Conservation (phyloP, 495 filamentous ascomycete genomes). For the Platismatia glauca region DNA sequence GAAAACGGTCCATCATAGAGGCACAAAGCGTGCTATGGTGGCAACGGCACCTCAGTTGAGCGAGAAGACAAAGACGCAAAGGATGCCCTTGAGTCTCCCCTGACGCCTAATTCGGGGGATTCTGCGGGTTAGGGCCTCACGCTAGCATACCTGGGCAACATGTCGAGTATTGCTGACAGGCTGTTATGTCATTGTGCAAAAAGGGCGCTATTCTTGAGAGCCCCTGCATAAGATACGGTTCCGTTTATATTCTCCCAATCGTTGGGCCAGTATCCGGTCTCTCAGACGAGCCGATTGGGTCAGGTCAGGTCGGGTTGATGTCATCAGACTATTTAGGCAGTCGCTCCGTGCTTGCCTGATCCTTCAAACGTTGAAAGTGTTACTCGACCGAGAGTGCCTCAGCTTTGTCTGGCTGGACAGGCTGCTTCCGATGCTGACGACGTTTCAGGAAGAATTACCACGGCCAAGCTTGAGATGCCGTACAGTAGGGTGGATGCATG, state of each 20-base stretch:
- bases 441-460: neutral
- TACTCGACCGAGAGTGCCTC: neutral
- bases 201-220: neutral
- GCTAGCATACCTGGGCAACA: neutral
- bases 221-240: neutral
- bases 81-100: neutral
- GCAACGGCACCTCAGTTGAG: neutral
- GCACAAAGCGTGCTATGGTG: neutral
- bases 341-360: neutral
- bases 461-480: neutral
- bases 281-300: neutral
- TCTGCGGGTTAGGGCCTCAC: neutral
- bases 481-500: neutral
- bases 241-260: neutral
- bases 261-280: neutral
- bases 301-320: neutral
- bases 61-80: neutral
- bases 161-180: neutral
- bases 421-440: neutral
- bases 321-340: neutral
- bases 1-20: neutral
- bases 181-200: no score
- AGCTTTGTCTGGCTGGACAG: neutral
- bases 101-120: neutral
- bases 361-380: neutral